Evolutionary conservation across 306 rosid genomes (phyloP).

Genomic region (Vicia sativa): DNA sequence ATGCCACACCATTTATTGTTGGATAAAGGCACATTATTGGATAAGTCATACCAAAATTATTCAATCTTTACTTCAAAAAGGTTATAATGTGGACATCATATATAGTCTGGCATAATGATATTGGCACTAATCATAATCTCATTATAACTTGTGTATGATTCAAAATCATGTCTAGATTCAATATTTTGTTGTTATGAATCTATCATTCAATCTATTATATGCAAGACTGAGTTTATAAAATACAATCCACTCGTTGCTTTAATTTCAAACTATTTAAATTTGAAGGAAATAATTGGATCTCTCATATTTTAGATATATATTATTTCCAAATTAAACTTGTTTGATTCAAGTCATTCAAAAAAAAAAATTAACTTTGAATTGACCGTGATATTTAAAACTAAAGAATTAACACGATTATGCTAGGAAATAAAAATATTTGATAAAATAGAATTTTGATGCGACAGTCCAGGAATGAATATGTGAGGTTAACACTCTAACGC

Average conservation of each 20-base stretch:
- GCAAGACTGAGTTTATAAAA: not conserved
- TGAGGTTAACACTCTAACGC: too few species aligned
- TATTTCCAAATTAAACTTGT: too few species aligned
- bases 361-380: too few species aligned
- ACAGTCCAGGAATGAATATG: too few species aligned
- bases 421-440: too few species aligned
- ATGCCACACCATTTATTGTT: slow-evolving; percentile 36
- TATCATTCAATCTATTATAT: too few species aligned
- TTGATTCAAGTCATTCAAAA: too few species aligned
- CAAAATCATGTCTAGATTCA: slow-evolving; percentile 11
- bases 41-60: not conserved
- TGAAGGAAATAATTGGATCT: not conserved
- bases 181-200: too few species aligned
- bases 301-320: not conserved
- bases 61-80: slow-evolving; percentile 20
- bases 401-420: too few species aligned
- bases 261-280: not conserved
- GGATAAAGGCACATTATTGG: slow-evolving; percentile 31
- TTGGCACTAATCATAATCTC: not conserved
- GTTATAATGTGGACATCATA: slow-evolving; percentile 6
- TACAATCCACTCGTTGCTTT: not conserved
- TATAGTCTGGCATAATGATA: not conserved
- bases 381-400: too few species aligned
- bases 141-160: not conserved
- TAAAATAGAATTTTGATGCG: too few species aligned